Conservation (phyloP, 192 early-diverging fungal species). For the Podila verticillata region DNA sequence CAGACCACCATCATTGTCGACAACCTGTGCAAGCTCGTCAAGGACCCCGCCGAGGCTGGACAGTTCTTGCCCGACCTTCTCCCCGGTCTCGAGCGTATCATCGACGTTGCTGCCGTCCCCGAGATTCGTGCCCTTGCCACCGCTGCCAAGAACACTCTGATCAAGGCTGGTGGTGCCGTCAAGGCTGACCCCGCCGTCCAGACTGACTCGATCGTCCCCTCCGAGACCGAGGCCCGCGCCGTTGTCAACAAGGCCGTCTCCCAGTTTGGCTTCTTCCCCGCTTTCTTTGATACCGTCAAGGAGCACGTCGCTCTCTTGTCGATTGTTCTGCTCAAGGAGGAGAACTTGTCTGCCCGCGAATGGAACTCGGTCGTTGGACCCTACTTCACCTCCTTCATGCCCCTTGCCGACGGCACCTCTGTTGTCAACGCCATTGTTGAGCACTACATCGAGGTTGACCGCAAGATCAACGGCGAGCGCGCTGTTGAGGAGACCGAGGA, state of each 20-base stretch:
- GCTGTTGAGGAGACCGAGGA: slow-evolving; percentile 57
- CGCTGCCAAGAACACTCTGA: slow-evolving; percentile 73
- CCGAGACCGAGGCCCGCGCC: slow-evolving; percentile 57
- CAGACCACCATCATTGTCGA: slow-evolving; percentile 84
- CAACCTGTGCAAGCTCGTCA: slow-evolving; percentile 90
- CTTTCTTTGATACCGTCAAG: slow-evolving; percentile 60
- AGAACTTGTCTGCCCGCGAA: slow-evolving; percentile 55
- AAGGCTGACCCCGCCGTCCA: slow-evolving; percentile 38
- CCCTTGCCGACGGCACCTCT: slow-evolving; percentile 59
- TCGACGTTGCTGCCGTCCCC: slow-evolving; percentile 79
- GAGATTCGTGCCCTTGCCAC: slow-evolving; percentile 79
- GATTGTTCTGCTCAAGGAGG: slow-evolving; percentile 57
- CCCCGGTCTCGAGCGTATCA: slow-evolving; percentile 80
- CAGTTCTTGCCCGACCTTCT: slow-evolving; percentile 83
- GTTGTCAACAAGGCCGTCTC: slow-evolving; percentile 57
- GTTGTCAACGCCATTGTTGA: slow-evolving; percentile 65
- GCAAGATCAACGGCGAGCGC: slow-evolving; percentile 54
- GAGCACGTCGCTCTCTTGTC: slow-evolving; percentile 52
- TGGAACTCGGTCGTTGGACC: slow-evolving; percentile 66
- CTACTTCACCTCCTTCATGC: slow-evolving; percentile 66
- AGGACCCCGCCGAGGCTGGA: slow-evolving; percentile 80
- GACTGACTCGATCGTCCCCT: slow-evolving; percentile 31
- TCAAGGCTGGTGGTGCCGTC: slow-evolving; percentile 66
- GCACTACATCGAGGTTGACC: slow-evolving; percentile 60
- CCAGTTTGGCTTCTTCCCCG: slow-evolving; percentile 54